phyloP scores from a whole-genome alignment of 345 rosid genomes.

The Toxicodendron radicans region DNA sequence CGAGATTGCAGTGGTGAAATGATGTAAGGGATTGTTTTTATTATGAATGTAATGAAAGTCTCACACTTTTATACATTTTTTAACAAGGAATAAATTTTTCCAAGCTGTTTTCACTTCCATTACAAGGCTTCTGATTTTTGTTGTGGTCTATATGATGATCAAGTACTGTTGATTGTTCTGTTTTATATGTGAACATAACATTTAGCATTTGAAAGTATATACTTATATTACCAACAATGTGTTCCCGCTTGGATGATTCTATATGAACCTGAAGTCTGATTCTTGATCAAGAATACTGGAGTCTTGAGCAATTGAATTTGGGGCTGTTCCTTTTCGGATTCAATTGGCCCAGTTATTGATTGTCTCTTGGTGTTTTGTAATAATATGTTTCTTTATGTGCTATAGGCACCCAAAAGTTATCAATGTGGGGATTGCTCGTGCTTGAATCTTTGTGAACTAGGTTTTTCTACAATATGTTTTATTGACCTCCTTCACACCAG shows the following conservation, averaged over 20 bases:
- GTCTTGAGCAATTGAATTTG: background rate
- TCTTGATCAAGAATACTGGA: background rate
- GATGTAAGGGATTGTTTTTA: background rate
- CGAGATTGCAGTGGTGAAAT: background rate
- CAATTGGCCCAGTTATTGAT: background rate
- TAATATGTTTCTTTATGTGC: background rate
- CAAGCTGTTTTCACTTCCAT: conserved; percentile 1
- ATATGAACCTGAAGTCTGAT: conserved; percentile 1
- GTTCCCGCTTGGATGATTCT: background rate
- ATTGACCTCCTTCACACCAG: background rate
- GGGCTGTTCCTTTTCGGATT: background rate
- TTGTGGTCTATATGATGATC: no score
- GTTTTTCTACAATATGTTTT: background rate
- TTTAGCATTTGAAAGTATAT: background rate
- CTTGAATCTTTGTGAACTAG: background rate
- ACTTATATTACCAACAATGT: background rate
- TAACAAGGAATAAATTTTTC: background rate
- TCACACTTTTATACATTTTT: background rate
- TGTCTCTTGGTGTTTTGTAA: background rate
- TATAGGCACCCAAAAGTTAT: background rate
- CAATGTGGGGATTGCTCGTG: background rate
- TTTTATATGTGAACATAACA: background rate
- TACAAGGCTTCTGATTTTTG: no score
- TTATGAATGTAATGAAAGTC: background rate
- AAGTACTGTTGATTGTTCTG: background rate